Evolutionary conservation across 2,329 filamentous ascomycete species (phyloP).

Genomic region (Diaporthe sp.): DNA sequence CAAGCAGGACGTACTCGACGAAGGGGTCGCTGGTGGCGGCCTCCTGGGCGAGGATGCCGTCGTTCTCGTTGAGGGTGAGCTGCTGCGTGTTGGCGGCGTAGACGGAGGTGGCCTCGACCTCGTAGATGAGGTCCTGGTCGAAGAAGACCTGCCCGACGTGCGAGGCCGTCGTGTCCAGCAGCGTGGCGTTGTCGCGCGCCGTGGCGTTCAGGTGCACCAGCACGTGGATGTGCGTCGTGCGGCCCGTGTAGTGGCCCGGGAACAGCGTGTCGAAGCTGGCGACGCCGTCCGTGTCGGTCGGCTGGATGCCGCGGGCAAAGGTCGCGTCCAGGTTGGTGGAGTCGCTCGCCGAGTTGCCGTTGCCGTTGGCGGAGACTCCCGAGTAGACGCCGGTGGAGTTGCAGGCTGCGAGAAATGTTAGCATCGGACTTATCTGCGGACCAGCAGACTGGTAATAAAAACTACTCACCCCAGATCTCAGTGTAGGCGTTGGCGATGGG

Average conservation of each 20-base stretch:
- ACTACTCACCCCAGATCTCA: constrained; percentile 60
- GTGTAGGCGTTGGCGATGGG: constrained; percentile 58
- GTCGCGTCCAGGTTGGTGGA: constrained; percentile 55
- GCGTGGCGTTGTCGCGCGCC: constrained; percentile 59
- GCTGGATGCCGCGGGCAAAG: constrained; percentile 58
- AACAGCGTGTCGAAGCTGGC: constrained; percentile 58
- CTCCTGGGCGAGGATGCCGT: constrained; percentile 49
- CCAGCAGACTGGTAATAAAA: background rate
- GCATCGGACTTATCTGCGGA: background rate
- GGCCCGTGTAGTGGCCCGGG: constrained; percentile 61
- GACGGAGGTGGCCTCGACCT: constrained; percentile 63
- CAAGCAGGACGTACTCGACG: constrained; percentile 70
- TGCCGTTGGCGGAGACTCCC: constrained; percentile 57
- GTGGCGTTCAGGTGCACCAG: constrained; percentile 59
- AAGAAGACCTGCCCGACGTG: constrained; percentile 78
- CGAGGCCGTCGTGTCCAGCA: constrained; percentile 63
- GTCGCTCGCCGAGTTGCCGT: constrained; percentile 57
- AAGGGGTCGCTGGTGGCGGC: constrained; percentile 49
- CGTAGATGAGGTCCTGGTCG: constrained; percentile 68
- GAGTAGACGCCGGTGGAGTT: constrained; percentile 64
- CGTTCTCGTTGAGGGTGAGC: constrained; percentile 55
- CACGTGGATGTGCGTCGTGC: constrained; percentile 65
- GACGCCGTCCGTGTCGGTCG: constrained; percentile 57
- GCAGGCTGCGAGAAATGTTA: constrained; percentile 46
- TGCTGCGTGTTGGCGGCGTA: constrained; percentile 63